A percentile compares a stretch with the other conserved stretches of the same genome.
phyloP scores from a whole-genome alignment of 1,139 yeast species.

The Pichia sp. region DNA sequence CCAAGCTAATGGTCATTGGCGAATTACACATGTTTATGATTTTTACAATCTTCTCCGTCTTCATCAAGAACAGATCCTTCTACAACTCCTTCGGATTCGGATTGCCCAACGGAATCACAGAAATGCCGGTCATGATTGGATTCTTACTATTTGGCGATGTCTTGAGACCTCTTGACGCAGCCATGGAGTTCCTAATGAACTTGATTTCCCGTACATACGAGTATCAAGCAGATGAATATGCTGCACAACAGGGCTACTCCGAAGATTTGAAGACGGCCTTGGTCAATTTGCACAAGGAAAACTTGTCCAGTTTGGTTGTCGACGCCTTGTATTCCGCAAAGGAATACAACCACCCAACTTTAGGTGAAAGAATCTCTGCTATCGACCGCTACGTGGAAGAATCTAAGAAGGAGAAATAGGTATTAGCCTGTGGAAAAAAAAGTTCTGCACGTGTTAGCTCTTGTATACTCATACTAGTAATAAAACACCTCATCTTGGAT shows the following conservation, averaged over 20 bases:
- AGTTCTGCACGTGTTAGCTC: background rate
- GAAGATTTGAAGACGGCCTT: conserved; percentile 67
- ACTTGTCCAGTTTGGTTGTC: conserved; percentile 78
- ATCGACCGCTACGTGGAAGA: conserved; percentile 42
- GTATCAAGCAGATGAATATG: conserved; percentile 88
- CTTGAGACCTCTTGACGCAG: conserved; percentile 70
- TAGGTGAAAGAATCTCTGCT: conserved; percentile 81
- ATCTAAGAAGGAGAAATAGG: conserved; percentile 18
- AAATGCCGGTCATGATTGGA: conserved; percentile 71
- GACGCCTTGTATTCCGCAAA: conserved; percentile 88
- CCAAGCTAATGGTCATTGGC: conserved; percentile 60
- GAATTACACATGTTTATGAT: conserved; percentile 62
- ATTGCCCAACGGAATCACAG: conserved; percentile 27
- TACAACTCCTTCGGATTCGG: conserved; percentile 75
- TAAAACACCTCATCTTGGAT: background rate
- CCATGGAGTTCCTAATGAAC: conserved; percentile 62
- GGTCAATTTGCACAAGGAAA: conserved; percentile 71
- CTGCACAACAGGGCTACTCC: conserved; percentile 67
- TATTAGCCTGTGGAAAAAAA: no score
- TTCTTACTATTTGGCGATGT: conserved; percentile 71
- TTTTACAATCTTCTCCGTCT: conserved; percentile 71
- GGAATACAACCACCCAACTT: conserved; percentile 85
- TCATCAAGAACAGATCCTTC: conserved; percentile 72
- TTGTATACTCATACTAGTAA: background rate
- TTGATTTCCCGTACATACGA: conserved; percentile 78